Conservation (phyloP, 2,329 filamentous ascomycete species). For the Aspergillus sojae region DNA sequence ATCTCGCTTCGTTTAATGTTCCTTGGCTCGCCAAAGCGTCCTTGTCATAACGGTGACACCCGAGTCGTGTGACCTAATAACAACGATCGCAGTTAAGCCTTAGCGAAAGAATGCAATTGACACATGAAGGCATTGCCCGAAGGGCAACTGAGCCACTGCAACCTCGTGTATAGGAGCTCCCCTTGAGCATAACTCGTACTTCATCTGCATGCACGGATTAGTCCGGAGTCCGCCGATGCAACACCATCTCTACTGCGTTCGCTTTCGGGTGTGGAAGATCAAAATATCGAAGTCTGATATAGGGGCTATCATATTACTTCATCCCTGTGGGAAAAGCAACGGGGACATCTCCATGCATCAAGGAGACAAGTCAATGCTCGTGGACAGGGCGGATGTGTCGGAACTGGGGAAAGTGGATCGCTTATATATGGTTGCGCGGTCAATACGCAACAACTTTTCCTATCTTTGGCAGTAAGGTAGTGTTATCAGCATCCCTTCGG, state of each 20-base stretch:
- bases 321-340: no score
- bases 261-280: background rate
- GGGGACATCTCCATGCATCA: background rate
- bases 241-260: background rate
- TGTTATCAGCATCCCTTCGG: background rate
- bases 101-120: background rate
- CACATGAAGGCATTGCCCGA: background rate
- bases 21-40: background rate
- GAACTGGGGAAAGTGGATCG: constrained; percentile 9
- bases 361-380: background rate
- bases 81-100: background rate
- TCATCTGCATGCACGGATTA: background rate
- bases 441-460: background rate
- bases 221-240: background rate
- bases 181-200: background rate
- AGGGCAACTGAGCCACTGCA: background rate
- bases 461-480: background rate
- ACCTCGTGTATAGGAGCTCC: background rate
- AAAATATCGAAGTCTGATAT: background rate
- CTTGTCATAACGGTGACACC: background rate
- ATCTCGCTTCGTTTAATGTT: background rate
- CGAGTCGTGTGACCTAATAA: background rate
- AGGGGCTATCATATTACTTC: no score
- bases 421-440: background rate
- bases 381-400: background rate